A percentile compares a stretch with the other conserved stretches of the same genome.
phyloP scores from a whole-genome alignment of 345 rosid genomes.

The Eucalyptus marginata region DNA sequence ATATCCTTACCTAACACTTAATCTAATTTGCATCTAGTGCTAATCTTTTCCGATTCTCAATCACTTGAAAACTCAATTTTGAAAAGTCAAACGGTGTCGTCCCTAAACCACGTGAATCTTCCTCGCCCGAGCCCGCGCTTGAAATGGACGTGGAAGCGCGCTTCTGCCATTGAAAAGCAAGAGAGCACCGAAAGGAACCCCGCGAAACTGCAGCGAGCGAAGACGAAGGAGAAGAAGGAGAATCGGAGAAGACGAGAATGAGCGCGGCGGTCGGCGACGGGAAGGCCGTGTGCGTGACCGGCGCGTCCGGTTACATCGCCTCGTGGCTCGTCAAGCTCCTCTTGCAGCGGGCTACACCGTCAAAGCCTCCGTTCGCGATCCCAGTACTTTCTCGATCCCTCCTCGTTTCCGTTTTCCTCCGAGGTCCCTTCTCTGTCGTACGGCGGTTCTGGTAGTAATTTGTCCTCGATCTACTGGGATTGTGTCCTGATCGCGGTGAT shows the following conservation, averaged over 20 bases:
- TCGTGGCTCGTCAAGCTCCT: conserved; percentile 84
- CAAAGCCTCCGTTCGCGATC: conserved; percentile 85
- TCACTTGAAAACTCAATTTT: background rate
- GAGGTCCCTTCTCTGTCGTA: background rate
- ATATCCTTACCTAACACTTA: background rate
- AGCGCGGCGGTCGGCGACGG: conserved; percentile 24
- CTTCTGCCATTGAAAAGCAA: background rate
- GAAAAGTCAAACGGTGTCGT: background rate
- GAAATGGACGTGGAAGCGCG: background rate
- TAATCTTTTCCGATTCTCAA: background rate
- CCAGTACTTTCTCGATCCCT: conserved; percentile 26
- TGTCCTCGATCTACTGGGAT: background rate
- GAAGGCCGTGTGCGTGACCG: conserved; percentile 73
- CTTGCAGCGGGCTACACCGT: conserved; percentile 65
- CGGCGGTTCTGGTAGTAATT: background rate
- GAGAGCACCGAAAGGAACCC: background rate
- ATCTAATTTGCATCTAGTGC: background rate
- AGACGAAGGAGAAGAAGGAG: background rate
- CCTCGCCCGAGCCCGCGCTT: background rate
- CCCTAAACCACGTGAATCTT: background rate
- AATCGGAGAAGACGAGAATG: conserved; percentile 10
- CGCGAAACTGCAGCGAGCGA: background rate
- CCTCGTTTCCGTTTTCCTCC: background rate
- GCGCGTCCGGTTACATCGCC: conserved; percentile 87
- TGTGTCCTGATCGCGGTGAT: background rate